Percentiles rank a stretch among this genome's conserved stretches.
Conservation (phyloP, 129 eudicot genomes). For the Arctium minus region DNA sequence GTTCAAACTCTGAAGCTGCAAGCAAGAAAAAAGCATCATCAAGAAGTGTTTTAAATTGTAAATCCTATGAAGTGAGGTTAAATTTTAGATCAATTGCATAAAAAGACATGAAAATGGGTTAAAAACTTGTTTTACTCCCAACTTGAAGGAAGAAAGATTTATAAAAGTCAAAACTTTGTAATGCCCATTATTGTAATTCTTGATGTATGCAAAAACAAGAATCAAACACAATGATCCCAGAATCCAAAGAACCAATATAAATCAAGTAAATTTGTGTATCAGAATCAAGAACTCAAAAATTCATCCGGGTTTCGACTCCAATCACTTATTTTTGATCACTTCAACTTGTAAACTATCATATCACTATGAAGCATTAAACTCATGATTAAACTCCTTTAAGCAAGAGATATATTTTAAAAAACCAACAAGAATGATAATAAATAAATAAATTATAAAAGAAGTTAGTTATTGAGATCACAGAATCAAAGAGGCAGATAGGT, state of each 20-base stretch:
- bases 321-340: background rate
- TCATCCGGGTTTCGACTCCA: too few species aligned
- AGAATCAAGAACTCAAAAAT: background rate
- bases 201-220: background rate
- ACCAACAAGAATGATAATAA: background rate
- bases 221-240: background rate
- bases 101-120: background rate
- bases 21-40: background rate
- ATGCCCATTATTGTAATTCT: background rate
- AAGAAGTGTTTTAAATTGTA: background rate
- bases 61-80: background rate
- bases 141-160: background rate
- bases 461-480: background rate
- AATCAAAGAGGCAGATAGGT: background rate
- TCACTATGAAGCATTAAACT: background rate
- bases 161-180: background rate
- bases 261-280: background rate
- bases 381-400: background rate
- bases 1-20: slow-evolving; percentile 17
- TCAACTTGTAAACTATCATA: background rate
- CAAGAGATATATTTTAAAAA: background rate
- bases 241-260: background rate
- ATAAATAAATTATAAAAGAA: background rate
- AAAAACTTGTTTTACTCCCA: background rate
- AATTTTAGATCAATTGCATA: background rate